These are phyloP conservation scores for Paraleonurus japonicus DNA, from an alignment of 257 asterid species.

Conservation along the genomic window DNA sequence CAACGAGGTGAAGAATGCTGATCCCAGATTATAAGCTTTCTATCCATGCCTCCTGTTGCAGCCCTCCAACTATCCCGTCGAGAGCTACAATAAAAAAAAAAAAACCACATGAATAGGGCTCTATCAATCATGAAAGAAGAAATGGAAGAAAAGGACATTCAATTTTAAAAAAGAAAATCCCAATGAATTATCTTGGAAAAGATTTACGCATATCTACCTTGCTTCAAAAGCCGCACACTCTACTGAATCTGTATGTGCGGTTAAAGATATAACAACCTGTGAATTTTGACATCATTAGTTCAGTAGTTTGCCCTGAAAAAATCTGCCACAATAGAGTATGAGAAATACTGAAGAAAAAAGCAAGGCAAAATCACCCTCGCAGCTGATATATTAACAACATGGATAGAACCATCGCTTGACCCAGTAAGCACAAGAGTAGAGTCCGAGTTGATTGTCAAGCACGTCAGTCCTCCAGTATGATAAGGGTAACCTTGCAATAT, in stretches of 20 bases:
- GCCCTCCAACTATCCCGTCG: slow-evolving; percentile 58
- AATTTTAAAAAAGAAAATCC: slow-evolving; percentile 9
- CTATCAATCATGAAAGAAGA: slow-evolving; percentile 24
- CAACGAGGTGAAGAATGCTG: slow-evolving; percentile 66
- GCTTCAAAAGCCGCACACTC: slow-evolving; percentile 80
- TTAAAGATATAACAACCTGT: slow-evolving; percentile 80
- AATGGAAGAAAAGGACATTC: neutral
- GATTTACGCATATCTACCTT: slow-evolving; percentile 44
- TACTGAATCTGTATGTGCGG: slow-evolving; percentile 73
- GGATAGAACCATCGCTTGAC: slow-evolving; percentile 70
- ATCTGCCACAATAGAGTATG: neutral
- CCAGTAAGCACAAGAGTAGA: slow-evolving; percentile 82
- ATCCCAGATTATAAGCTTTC: slow-evolving; percentile 86
- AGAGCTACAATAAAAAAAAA: slow-evolving; percentile 41
- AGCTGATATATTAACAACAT: slow-evolving; percentile 67
- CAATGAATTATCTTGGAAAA: neutral
- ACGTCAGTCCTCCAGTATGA: slow-evolving; percentile 79
- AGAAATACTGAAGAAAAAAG: neutral
- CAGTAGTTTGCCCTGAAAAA: neutral
- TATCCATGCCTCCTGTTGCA: slow-evolving; percentile 91
- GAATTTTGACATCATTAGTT: slow-evolving; percentile 19
- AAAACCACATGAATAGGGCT: slow-evolving; percentile 12
- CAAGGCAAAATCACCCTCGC: slow-evolving; percentile 53
- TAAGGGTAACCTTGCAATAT: slow-evolving; percentile 63
- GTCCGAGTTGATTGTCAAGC: slow-evolving; percentile 77